Conservation (phyloP, 1,284 basidiomycete species). For the Wallemia ichthyophaga region DNA sequence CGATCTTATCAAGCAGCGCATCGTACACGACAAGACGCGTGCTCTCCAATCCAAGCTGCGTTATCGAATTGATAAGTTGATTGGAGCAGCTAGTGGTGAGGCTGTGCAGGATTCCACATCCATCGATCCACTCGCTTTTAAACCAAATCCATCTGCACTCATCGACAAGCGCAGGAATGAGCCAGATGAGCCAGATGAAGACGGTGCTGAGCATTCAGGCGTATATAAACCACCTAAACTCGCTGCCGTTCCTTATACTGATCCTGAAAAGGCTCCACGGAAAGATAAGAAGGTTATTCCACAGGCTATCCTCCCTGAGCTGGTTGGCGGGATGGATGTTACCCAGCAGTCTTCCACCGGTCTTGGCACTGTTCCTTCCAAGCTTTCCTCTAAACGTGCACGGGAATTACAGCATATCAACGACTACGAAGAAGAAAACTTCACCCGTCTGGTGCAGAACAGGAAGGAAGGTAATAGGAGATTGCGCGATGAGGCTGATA, state of each 20-base stretch:
- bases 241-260: conserved; percentile 68
- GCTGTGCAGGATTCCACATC: not conserved
- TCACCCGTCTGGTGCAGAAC: conserved; percentile 66
- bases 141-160: not conserved
- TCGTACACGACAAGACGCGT: not conserved
- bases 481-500: conserved; percentile 59
- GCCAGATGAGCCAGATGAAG: conserved; percentile 9
- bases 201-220: conserved; percentile 18
- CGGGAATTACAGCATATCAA: conserved; percentile 49
- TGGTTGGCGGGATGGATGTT: conserved; percentile 18
- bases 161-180: not conserved
- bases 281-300: conserved; percentile 19
- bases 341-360: conserved; percentile 12
- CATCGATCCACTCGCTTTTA: not conserved
- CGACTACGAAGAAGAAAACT: conserved; percentile 87
- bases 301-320: conserved; percentile 15
- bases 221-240: conserved; percentile 77
- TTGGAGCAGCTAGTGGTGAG: not conserved
- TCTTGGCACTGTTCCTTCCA: conserved; percentile 20
- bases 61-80: not conserved
- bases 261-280: conserved; percentile 22
- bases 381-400: conserved; percentile 30
- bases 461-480: conserved; percentile 59
- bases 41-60: not conserved
- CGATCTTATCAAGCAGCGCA: not conserved